Percentiles rank a stretch among this genome's conserved stretches.
phyloP scores from a whole-genome alignment of 2,329 filamentous ascomycete species.

The Geosmithia flava region DNA sequence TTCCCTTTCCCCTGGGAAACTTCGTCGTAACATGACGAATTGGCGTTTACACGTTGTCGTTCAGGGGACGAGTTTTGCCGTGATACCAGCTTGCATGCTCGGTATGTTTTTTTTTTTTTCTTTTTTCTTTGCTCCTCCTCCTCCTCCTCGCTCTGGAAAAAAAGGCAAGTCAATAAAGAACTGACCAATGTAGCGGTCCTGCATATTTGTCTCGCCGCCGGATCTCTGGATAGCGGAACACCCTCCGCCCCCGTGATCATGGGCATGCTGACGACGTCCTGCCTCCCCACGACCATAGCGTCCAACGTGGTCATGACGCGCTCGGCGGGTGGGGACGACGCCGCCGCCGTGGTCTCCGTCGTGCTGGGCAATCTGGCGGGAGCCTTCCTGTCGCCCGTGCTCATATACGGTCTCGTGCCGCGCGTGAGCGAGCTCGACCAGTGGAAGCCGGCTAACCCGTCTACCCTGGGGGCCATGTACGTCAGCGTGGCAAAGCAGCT shows the following conservation, averaged over 20 bases:
- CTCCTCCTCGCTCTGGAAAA: too few species aligned
- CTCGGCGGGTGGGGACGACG: conserved; percentile 51
- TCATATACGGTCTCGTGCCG: conserved; percentile 50
- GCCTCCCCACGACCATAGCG: conserved; percentile 59
- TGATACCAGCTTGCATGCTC: conserved; percentile 52
- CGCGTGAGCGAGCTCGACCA: conserved; percentile 36
- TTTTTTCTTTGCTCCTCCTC: too few species aligned
- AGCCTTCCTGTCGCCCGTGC: conserved; percentile 52
- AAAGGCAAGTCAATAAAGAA: background rate
- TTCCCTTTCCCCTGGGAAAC: conserved; percentile 50
- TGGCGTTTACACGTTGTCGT: conserved; percentile 58
- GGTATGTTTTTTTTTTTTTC: conserved; percentile 18
- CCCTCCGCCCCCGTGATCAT: conserved; percentile 55
- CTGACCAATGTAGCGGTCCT: conserved; percentile 21
- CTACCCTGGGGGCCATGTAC: conserved; percentile 49
- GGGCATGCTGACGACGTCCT: conserved; percentile 55
- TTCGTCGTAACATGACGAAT: conserved; percentile 48
- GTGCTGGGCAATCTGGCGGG: conserved; percentile 59
- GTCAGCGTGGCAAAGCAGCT: conserved; percentile 55
- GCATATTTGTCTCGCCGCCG: conserved; percentile 32
- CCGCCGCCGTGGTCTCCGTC: conserved; percentile 54
- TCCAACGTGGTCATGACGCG: conserved; percentile 63
- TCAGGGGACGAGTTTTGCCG: conserved; percentile 53
- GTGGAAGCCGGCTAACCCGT: conserved; percentile 39
- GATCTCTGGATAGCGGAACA: conserved; percentile 34